These are phyloP conservation scores for Citrus glauca DNA, from an alignment of 345 rosid species.

Conservation along the genomic window DNA sequence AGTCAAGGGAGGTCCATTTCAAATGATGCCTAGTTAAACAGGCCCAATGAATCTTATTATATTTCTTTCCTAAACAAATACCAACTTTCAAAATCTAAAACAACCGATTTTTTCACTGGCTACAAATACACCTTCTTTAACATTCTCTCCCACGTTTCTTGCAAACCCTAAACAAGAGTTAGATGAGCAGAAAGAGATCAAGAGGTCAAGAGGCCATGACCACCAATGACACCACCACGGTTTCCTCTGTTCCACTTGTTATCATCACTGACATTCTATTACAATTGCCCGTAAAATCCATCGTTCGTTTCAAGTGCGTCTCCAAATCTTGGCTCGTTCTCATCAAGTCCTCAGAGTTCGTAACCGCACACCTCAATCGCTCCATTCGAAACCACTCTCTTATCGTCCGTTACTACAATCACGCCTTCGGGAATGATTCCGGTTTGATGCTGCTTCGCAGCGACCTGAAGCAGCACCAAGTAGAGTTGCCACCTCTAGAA, in stretches of 20 bases:
- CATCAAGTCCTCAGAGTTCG: slow-evolving; percentile 20
- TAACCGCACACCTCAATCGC: slow-evolving; percentile 29
- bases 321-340: slow-evolving; percentile 30
- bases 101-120: neutral
- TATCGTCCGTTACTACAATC: slow-evolving; percentile 26
- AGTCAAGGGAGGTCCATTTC: neutral
- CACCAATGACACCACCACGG: neutral
- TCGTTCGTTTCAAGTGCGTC: slow-evolving; percentile 34
- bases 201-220: neutral
- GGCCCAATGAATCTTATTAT: neutral
- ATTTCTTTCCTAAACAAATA: neutral
- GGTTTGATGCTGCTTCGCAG: neutral
- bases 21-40: neutral
- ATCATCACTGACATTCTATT: slow-evolving; percentile 30
- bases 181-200: neutral
- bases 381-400: slow-evolving; percentile 17
- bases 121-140: neutral
- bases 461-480: neutral
- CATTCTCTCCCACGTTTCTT: neutral
- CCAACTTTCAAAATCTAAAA: neutral
- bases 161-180: neutral
- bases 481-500: neutral
- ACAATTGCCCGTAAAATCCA: slow-evolving; percentile 32
- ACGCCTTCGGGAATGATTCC: neutral
- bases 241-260: neutral